phyloP scores from a whole-genome alignment of 192 early-diverging fungal species.

The Radiomyces spectabilis region DNA sequence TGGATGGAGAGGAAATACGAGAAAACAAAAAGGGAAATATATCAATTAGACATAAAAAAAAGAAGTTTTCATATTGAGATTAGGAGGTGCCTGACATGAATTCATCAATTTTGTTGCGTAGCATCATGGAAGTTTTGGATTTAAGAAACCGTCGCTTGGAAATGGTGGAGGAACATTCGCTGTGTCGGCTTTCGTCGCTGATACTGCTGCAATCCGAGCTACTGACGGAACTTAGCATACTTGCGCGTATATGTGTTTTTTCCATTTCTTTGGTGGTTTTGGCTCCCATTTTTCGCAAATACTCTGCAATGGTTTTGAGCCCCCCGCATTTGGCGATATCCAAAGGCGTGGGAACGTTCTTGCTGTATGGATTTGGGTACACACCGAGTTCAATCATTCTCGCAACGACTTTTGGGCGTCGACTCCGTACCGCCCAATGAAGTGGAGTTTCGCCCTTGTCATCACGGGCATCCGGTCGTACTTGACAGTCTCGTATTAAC shows the following conservation, averaged over 20 bases:
- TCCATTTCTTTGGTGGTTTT: slow-evolving; percentile 23
- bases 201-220: no score
- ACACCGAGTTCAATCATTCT: slow-evolving; percentile 14
- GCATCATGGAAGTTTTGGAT: no score
- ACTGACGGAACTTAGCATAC: no score
- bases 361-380: slow-evolving; percentile 16
- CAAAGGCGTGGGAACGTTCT: slow-evolving; percentile 17
- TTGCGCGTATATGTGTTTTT: slow-evolving; percentile 8
- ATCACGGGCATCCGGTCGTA: slow-evolving; percentile 4
- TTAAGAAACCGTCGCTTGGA: no score
- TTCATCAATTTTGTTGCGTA: not conserved
- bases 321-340: slow-evolving; percentile 17
- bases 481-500: slow-evolving; percentile 7
- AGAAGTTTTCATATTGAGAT: not conserved
- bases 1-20: no score
- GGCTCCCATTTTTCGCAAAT: slow-evolving; percentile 7
- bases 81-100: not conserved
- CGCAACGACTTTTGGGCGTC: slow-evolving; percentile 4
- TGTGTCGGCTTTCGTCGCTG: no score
- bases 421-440: slow-evolving; percentile 17
- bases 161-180: no score
- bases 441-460: slow-evolving; percentile 21
- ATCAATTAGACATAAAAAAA: not conserved
- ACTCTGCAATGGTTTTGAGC: slow-evolving; percentile 2
- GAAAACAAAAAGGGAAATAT: no score